phyloP scores from a whole-genome alignment of 768 basidiomycete species.

The Tulasnella sp. region DNA sequence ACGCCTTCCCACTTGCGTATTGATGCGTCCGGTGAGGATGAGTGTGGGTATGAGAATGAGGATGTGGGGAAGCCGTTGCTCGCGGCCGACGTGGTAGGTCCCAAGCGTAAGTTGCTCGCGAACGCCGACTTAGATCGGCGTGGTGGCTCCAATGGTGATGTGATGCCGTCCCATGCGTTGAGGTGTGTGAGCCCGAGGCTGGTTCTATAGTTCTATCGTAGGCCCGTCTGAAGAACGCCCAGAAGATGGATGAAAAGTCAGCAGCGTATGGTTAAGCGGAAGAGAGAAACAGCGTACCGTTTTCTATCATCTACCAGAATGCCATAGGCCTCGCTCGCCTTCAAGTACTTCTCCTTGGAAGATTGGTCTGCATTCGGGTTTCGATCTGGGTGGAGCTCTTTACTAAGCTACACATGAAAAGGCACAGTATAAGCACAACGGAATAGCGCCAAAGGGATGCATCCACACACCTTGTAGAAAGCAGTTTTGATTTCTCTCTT shows the following conservation, averaged over 20 bases:
- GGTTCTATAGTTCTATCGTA: conserved; percentile 26
- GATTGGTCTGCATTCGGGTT: conserved; percentile 18
- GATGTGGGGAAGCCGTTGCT: conserved; percentile 1
- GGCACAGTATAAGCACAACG: not conserved
- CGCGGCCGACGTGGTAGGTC: conserved; percentile 6
- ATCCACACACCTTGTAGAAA: conserved; percentile 28
- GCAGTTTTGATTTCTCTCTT: conserved; percentile 28
- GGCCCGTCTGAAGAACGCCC: conserved; percentile 21
- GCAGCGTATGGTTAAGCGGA: not conserved
- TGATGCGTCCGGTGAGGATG: not conserved
- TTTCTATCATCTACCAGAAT: conserved; percentile 28
- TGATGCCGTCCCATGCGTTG: not conserved
- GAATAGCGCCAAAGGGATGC: not conserved
- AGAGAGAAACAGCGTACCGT: conserved; percentile 18
- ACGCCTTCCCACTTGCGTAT: not conserved
- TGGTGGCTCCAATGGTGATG: conserved; percentile 10
- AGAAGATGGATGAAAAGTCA: not conserved
- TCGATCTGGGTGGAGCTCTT: conserved; percentile 29
- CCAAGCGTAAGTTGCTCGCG: conserved; percentile 28
- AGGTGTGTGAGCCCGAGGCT: not conserved
- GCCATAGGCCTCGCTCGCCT: conserved; percentile 27
- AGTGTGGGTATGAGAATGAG: not conserved
- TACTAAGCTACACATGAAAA: conserved; percentile 25
- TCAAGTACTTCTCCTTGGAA: conserved; percentile 25
- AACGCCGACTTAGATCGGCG: conserved; percentile 21